Evolutionary conservation across 371 early-diverging fungal genomes (phyloP), one percentile per base, ranked within the genome.

Genomic region (Syncephalis plumigaleata): DNA sequence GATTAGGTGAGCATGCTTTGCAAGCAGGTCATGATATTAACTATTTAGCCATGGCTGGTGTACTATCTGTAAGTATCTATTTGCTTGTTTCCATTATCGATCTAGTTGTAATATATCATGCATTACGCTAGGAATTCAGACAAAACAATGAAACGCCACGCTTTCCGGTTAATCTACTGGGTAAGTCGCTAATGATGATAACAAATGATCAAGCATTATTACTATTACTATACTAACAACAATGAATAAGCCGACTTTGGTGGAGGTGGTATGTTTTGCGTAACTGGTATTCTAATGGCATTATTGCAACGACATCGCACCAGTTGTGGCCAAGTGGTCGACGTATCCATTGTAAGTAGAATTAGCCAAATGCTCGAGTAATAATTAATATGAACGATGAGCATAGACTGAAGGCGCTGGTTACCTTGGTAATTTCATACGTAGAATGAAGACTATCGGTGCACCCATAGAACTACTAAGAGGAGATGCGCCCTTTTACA

Each of bases 11-110:
- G 18, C 60, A 55, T 25, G 65, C 77, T 13, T 55, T 59, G 31
- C 68, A 67, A 53, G 85, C 85, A 2, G 85, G 82, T 0, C 85
- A 84, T 50, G 85, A 84, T 53, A 73, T 82, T 48, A 84, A 82
- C 47, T 84, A 82, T 55, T 47, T 81, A 15, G 72, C 83, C 4
- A 64, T 73, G 22, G 60, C 81, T 18, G 85, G 85, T 16, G 66
- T 73, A n/a, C 55, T 82, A 45, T 66, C 58, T 36, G 76, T 75
- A 66, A 55, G 56, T 18, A 38, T 13, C 20, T 4, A 18, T n/a
- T 1, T 4, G 23, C 18, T 31, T n/a, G 13, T 22, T 11, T 49
- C 21, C 0, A 51, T 45, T 1, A 22, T 18, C 31, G n/a, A n/a
- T 42, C 7, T 18, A 16, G 27, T 24, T 9, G 27, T 22, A 23